A percentile compares a stretch with the other conserved stretches of the same genome.
Evolutionary conservation across 1,284 basidiomycete genomes (phyloP).

Genomic region (Psilocybe mexicana): DNA sequence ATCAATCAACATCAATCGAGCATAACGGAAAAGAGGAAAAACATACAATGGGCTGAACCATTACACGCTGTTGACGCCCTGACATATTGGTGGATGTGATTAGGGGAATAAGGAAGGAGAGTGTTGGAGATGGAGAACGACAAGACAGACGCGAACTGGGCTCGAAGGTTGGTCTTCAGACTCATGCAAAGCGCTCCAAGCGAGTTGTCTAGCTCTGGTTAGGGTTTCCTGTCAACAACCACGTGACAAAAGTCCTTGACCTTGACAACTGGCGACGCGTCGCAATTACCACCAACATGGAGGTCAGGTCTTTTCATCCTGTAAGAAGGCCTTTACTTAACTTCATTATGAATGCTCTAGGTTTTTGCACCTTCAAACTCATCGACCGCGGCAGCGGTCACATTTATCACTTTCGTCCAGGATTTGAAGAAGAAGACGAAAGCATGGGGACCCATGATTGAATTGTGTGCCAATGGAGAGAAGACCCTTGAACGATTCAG

Average conservation of each 20-base stretch:
- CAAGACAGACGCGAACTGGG: constrained; percentile 19
- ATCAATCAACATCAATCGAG: constrained; percentile 22
- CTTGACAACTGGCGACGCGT: constrained; percentile 20
- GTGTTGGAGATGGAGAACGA: constrained; percentile 21
- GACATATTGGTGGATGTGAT: constrained; percentile 64
- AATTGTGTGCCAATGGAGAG: constrained; percentile 91
- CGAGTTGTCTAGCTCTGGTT: constrained; percentile 21
- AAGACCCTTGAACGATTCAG: constrained; percentile 96
- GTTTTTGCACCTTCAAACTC: constrained; percentile 68
- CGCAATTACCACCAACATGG: constrained; percentile 33
- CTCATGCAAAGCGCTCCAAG: constrained; percentile 2
- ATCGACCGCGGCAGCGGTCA: constrained; percentile 94
- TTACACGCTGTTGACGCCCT: constrained; percentile 89
- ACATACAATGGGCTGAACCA: constrained; percentile 97
- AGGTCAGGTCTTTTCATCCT: constrained; percentile 29
- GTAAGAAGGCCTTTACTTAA: neutral
- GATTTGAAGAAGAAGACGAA: constrained; percentile 97
- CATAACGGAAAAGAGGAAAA: constrained; percentile 8
- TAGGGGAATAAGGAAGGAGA: constrained; percentile 20
- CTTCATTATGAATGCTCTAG: constrained; percentile 31
- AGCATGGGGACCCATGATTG: constrained; percentile 97
- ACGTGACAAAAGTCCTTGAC: constrained; percentile 21
- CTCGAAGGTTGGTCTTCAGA: neutral
- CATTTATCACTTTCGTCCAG: constrained; percentile 99
- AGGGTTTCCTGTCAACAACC: constrained; percentile 26